Conservation (phyloP, 768 basidiomycete species). For the Russula sp. region DNA sequence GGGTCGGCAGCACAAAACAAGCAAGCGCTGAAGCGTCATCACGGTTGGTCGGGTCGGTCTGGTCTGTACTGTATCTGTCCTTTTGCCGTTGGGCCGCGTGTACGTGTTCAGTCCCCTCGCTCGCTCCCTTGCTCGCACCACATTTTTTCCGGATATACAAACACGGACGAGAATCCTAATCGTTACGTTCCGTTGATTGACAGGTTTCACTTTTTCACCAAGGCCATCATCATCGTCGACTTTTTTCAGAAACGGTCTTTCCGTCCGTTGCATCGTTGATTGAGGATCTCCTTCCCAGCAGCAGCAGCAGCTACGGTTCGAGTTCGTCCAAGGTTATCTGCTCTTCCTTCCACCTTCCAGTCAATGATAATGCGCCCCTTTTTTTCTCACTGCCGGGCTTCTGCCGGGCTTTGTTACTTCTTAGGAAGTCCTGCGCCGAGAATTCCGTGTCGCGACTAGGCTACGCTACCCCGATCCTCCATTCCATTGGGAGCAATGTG, state of each 20-base stretch:
- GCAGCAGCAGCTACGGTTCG: too few relatives aligned
- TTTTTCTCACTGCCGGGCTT: neutral
- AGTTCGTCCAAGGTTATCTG: slow-evolving; percentile 6
- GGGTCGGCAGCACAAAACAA: neutral
- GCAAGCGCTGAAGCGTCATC: too few relatives aligned
- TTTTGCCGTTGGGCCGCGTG: neutral
- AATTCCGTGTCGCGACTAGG: neutral
- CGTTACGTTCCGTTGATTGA: slow-evolving; percentile 11
- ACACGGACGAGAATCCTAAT: neutral
- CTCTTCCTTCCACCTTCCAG: slow-evolving; percentile 11
- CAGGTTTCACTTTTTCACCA: neutral
- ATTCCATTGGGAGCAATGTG: slow-evolving; percentile 52
- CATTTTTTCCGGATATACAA: slow-evolving; percentile 4
- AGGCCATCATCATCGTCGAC: neutral
- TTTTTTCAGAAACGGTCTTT: neutral
- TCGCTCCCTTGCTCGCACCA: neutral
- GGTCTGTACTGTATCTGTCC: too few relatives aligned
- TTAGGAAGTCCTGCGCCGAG: slow-evolving; percentile 3
- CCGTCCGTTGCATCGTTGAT: neutral
- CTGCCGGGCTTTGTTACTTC: slow-evolving; percentile 10
- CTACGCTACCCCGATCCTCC: slow-evolving; percentile 10
- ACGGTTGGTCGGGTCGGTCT: too few relatives aligned
- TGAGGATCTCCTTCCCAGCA: neutral
- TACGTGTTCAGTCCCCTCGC: slow-evolving; percentile 12
- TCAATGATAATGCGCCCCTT: slow-evolving; percentile 3